Evolutionary conservation across 2,329 filamentous ascomycete genomes (phyloP).

Genomic region (Cladosporium colombiae): DNA sequence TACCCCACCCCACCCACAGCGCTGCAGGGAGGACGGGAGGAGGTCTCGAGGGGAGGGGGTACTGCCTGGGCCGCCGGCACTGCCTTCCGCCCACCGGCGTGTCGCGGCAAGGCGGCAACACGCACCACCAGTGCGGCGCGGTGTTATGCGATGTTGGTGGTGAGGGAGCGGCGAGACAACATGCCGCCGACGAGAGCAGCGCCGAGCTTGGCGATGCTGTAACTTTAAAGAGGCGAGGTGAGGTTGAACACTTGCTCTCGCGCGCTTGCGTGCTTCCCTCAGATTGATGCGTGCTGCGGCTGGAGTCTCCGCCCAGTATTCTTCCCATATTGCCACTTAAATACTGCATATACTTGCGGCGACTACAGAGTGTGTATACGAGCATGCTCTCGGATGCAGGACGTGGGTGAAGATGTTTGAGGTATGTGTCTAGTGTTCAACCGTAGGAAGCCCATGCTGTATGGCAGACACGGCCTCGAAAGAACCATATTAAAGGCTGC

Average conservation of each 20-base stretch:
- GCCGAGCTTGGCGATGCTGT: conserved; percentile 9
- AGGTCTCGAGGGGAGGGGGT: background rate
- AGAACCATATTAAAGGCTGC: background rate
- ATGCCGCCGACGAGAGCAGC: background rate
- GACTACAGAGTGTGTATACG: background rate
- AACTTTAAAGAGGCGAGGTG: conserved; percentile 4
- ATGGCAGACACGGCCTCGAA: background rate
- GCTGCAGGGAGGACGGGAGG: background rate
- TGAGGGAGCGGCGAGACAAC: background rate
- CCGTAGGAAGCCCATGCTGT: background rate
- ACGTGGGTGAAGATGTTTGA: conserved; percentile 14
- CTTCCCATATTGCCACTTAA: background rate
- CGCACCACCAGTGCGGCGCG: background rate
- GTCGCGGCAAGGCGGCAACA: conserved; percentile 2
- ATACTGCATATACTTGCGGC: background rate
- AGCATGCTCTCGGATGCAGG: background rate
- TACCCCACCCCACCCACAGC: conserved; percentile 2
- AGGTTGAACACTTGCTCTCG: background rate
- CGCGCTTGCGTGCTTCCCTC: conserved; percentile 9
- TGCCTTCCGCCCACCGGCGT: background rate
- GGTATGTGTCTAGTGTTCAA: background rate
- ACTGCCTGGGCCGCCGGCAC: background rate
- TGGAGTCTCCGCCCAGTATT: background rate
- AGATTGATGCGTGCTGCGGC: conserved; percentile 1
- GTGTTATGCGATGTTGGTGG: background rate